phyloP scores from a whole-genome alignment of 2,329 filamentous ascomycete genomes.

The Colletotrichum tofieldiae region DNA sequence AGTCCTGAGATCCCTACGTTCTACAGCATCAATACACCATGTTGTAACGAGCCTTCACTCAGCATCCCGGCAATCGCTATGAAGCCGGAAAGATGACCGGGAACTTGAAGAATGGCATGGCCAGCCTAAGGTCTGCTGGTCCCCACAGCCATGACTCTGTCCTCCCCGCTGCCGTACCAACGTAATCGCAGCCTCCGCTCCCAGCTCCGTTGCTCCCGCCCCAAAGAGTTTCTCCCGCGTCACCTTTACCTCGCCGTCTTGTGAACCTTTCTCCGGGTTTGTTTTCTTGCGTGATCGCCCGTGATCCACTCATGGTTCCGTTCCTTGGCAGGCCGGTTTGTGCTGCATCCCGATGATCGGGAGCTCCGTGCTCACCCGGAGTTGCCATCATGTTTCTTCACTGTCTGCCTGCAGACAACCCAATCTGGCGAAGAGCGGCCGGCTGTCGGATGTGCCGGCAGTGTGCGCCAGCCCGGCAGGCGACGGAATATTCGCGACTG shows the following conservation, averaged over 20 bases:
- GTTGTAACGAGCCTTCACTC: neutral
- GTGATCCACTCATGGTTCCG: neutral
- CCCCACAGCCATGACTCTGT: slow-evolving; percentile 2
- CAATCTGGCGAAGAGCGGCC: slow-evolving; percentile 1
- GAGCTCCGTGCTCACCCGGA: slow-evolving; percentile 4
- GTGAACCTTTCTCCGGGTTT: neutral
- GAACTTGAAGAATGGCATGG: neutral
- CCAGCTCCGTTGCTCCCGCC: neutral
- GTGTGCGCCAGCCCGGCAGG: neutral
- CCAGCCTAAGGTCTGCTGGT: neutral
- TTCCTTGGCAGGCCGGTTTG: slow-evolving; percentile 9
- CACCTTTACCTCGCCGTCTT: neutral
- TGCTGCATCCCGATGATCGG: neutral
- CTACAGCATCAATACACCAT: neutral
- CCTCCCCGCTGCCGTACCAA: neutral
- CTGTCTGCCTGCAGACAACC: neutral
- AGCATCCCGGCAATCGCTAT: neutral
- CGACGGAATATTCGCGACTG: neutral
- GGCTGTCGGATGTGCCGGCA: neutral
- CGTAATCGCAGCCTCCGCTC: neutral
- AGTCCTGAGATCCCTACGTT: no score
- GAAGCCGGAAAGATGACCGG: neutral
- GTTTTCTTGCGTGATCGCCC: neutral
- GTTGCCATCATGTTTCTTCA: neutral
- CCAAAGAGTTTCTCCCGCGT: neutral